Evolutionary conservation across 139 green algal species (phyloP).

Genomic region (Chlamydomonas schloesseri): DNA sequence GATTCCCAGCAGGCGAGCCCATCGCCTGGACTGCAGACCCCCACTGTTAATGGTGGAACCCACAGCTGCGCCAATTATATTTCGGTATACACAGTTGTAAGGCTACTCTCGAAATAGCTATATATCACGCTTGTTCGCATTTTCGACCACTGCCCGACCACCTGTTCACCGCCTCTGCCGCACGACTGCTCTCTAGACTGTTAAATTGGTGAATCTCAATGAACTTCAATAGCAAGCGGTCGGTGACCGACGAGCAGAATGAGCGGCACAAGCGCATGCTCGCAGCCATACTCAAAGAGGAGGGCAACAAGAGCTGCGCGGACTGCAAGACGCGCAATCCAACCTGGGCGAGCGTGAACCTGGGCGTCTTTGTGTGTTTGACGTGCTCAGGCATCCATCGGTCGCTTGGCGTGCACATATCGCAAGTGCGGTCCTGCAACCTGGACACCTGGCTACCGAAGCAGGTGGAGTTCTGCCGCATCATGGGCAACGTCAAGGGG

Average conservation of each 20-base stretch:
- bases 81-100: too few relatives aligned
- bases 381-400: constrained; percentile 92
- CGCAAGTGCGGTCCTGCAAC: constrained; percentile 88
- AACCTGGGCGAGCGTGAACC: constrained; percentile 84
- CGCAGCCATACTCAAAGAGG: constrained; percentile 74
- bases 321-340: constrained; percentile 87
- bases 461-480: constrained; percentile 89
- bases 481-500: constrained; percentile 86
- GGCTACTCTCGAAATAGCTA: too few relatives aligned
- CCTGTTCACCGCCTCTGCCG: too few relatives aligned
- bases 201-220: too few relatives aligned
- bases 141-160: too few relatives aligned
- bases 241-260: constrained; percentile 81
- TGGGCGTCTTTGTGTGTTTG: constrained; percentile 93
- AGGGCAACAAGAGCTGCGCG: constrained; percentile 84
- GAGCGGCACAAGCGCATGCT: constrained; percentile 84
- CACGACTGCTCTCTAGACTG: too few relatives aligned
- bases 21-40: too few relatives aligned
- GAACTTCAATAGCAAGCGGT: constrained; percentile 75
- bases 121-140: too few relatives aligned
- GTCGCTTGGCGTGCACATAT: constrained; percentile 91
- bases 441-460: constrained; percentile 95
- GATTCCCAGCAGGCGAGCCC: too few relatives aligned
- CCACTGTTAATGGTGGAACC: too few relatives aligned
- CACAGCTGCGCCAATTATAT: too few relatives aligned